Evolutionary conservation across 2,329 filamentous ascomycete genomes (phyloP), one percentile per base, ranked within the genome.

Genomic region (Cladorrhinum sp.): DNA sequence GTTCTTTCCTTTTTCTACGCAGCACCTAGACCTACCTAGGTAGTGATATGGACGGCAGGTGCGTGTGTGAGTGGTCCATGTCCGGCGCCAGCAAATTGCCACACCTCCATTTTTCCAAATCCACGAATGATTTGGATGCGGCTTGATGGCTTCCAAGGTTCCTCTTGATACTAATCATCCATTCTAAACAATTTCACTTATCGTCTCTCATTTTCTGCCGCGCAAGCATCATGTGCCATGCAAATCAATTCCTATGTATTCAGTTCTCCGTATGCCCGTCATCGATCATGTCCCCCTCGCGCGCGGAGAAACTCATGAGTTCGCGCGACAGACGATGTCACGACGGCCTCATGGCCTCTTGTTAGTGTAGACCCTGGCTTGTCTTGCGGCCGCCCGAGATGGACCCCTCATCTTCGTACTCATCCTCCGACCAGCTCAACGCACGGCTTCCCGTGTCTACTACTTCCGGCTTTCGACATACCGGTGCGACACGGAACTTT

Each of bases 191-290:
- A n/a, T n/a, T n/a, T n/a, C n/a, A 14, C 48, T 4, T 14, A 6
- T 23, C 21, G 21, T 28, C 46, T 49, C 46, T 18, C 63, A 68
- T 64, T 59, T 64, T 59, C 61, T 64, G 66, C 66, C 65, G 65
- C 60, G 52, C 61, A 55, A 21, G 30, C 58, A 56, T 66, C 65
- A 67, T 65, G 49, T 26, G 42, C n/a, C n/a, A 20, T 21, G 10
- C 16, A 18, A 5, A 20, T 8, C 42, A 46, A 21, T 8, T 18
- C 18, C 42, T 36, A 10, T 9, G 18, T 46, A 21, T 42, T n/a
- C 36, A 16, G 12, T 8, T 42, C 14, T 42, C 36, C 36, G 6
- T 42, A 5, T 42, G 6, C 12, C 36, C 36, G 28, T 24, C 39
- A 16, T n/a, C n/a, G n/a, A n/a, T n/a, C 23, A 24, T 23, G 26